These are phyloP conservation scores for Boehmeria nivea DNA, from an alignment of 306 rosid species.

Conservation along the genomic window DNA sequence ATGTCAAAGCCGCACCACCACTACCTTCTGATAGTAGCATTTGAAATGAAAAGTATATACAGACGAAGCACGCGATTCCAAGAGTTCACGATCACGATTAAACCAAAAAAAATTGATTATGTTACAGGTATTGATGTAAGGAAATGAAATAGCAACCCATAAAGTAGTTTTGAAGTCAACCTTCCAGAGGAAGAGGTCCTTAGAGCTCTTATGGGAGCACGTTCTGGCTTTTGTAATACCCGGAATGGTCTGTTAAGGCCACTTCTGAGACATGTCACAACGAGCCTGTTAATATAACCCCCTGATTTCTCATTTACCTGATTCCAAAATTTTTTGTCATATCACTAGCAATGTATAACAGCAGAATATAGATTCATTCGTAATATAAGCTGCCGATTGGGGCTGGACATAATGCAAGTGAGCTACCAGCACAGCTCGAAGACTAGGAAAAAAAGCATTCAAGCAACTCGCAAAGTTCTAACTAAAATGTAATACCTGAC, in stretches of 20 bases:
- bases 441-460: conserved; percentile 11
- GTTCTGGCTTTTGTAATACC: conserved; percentile 96
- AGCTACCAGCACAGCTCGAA: too few species aligned
- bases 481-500: conserved; percentile 52
- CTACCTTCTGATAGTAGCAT: too few species aligned
- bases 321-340: conserved; percentile 24
- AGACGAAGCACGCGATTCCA: too few species aligned
- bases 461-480: too few species aligned
- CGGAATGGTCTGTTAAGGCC: conserved; percentile 88
- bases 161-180: conserved; percentile 39
- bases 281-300: conserved; percentile 79
- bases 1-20: too few species aligned
- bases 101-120: too few species aligned
- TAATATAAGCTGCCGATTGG: too few species aligned
- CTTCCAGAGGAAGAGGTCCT: conserved; percentile 99
- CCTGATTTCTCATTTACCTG: conserved; percentile 93
- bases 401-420: too few species aligned
- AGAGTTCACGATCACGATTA: too few species aligned
- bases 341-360: conserved; percentile 11
- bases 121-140: conserved; percentile 18
- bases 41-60: too few species aligned
- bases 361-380: not conserved
- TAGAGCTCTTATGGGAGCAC: conserved; percentile 92
- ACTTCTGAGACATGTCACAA: conserved; percentile 91
- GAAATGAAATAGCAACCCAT: conserved; percentile 15